Base-by-base conservation (phyloP, 2,329 filamentous ascomycete genomes). In the Sporothrix phasma region DNA sequence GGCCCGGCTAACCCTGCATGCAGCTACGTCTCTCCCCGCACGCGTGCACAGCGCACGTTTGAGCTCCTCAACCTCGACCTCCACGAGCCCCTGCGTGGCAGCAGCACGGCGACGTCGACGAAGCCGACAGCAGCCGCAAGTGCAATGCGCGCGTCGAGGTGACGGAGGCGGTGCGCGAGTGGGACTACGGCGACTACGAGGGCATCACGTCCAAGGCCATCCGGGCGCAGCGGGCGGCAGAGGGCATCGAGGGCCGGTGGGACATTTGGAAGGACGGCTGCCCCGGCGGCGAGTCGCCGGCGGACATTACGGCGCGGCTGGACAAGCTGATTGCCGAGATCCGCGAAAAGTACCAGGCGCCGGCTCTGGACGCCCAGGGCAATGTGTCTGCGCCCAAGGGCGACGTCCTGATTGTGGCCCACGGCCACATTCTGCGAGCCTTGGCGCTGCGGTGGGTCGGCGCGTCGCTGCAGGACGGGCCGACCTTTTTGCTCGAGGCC, bases 241-340 rank as follows among this genome's bases (percentile, higher is more conserved):
- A 84, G 65, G 89, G 88, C 7, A 76, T 82, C 22, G 68, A 78
- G 46, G 80, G 77, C 3, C 74, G 76, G 26, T 95, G 90, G 90
- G 88, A 94, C 76, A 95, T 96, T 68, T 96, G 91, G 91, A 80
- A 78, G n/a, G 90, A 95, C 72, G 91, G 91, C 0, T 96, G 91
- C 75, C 88, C 88, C 1, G 89, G 87, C 3, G 92, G 92, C 73
- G 91, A 96, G 87, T 89, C 76, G 51, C 89, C 92, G 0, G 78
- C 84, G 46, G 84, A 96, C 64, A 82, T 96, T 46, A 88, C 87
- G 0, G 74, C 78, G 37, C 83, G 92, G 0, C 77, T 96, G 0
- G 92, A 97, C 73, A 78, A 79, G 2, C 74, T 97, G 65, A 96
- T 97, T 69, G 73, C 76, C 15, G 88, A 92, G 37, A 89, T 97